Conservation (phyloP, 78 protist genomes). For the Acrasis kona region DNA sequence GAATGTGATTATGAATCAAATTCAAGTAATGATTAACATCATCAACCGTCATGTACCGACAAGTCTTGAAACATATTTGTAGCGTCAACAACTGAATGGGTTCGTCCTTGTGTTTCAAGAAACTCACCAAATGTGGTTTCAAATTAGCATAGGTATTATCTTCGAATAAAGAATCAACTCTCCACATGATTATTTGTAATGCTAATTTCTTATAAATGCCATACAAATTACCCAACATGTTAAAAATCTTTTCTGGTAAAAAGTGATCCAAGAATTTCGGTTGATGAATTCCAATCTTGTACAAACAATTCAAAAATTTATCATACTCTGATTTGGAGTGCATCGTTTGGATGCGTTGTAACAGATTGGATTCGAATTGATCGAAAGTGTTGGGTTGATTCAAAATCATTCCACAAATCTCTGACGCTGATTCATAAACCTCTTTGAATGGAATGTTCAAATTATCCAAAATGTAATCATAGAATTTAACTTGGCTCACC, state of each 20-base stretch:
- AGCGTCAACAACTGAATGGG: not conserved
- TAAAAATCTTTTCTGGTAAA: not conserved
- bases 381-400: not conserved
- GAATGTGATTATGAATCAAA: no score
- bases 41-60: not conserved
- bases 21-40: no score
- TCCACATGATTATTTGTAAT: not conserved
- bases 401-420: conserved; percentile 14
- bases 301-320: not conserved
- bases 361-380: not conserved
- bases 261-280: conserved; percentile 5
- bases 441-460: not conserved
- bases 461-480: not conserved
- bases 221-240: not conserved
- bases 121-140: not conserved
- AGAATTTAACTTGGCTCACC: conserved; percentile 6
- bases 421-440: not conserved
- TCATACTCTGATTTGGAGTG: not conserved
- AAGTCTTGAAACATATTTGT: not conserved
- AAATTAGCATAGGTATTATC: not conserved
- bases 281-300: not conserved
- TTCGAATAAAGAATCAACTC: not conserved
- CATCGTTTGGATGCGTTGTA: not conserved
- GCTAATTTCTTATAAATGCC: not conserved
- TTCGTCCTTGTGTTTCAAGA: not conserved